Conservation (phyloP, 1,284 basidiomycete species). For the Neolentinus lepideus region DNA sequence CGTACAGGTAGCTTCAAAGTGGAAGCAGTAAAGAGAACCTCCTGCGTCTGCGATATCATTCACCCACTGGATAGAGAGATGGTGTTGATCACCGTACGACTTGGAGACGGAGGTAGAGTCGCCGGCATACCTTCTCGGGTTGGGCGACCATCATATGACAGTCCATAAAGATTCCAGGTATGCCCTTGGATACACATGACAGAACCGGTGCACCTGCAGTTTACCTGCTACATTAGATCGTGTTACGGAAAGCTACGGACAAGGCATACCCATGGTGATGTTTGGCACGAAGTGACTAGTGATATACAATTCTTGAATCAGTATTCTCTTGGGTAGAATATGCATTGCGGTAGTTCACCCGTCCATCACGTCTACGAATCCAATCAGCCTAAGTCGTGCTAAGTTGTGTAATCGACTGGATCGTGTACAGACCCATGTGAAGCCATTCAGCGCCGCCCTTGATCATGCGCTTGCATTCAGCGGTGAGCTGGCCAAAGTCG, state of each 20-base stretch:
- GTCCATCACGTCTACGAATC: constrained; percentile 86
- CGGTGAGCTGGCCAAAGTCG: constrained; percentile 89
- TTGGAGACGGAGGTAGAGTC: not conserved
- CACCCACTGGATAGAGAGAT: constrained; percentile 68
- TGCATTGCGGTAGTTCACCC: constrained; percentile 46
- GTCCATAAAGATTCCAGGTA: constrained; percentile 98
- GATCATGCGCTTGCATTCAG: constrained; percentile 92
- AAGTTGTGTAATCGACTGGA: constrained; percentile 2
- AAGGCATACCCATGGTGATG: constrained; percentile 81
- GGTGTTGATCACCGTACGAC: not conserved
- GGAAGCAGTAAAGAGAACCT: constrained; percentile 94
- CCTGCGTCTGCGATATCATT: constrained; percentile 94
- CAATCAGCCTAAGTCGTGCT: no score
- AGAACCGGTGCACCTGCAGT: constrained; percentile 82
- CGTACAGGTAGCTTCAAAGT: constrained; percentile 91
- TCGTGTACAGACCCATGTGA: constrained; percentile 75
- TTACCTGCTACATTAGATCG: constrained; percentile 7
- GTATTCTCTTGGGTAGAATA: constrained; percentile 4
- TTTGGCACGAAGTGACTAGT: constrained; percentile 95
- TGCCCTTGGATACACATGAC: constrained; percentile 79
- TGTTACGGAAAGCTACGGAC: constrained; percentile 1
- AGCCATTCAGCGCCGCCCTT: constrained; percentile 91
- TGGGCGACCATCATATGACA: constrained; percentile 99
- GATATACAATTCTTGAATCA: constrained; percentile 14
- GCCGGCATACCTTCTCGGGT: constrained; percentile 69